These are phyloP conservation scores for Lichina pygmaea DNA, from an alignment of 495 filamentous ascomycete species.

Conservation along the genomic window DNA sequence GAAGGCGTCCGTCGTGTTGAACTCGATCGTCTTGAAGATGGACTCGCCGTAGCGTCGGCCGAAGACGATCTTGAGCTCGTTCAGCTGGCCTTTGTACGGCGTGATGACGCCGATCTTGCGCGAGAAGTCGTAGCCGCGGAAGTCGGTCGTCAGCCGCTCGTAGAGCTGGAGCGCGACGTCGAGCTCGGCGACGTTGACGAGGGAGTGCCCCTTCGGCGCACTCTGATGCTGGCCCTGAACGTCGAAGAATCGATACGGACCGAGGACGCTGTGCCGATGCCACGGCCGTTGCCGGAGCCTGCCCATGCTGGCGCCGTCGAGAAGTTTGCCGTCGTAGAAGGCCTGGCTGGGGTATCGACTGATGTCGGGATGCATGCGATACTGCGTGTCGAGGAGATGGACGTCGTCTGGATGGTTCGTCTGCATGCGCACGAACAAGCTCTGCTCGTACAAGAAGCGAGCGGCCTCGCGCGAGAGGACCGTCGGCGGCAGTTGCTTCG, in stretches of 20 bases:
- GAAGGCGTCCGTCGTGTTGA: constrained; percentile 96
- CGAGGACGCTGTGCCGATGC: constrained; percentile 58
- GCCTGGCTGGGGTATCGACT: constrained; percentile 65
- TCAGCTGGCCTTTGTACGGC: constrained; percentile 84
- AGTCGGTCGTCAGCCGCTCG: constrained; percentile 47
- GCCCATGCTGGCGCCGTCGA: constrained; percentile 66
- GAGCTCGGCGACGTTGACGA: constrained; percentile 72
- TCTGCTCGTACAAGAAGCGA: constrained; percentile 86
- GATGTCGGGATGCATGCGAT: constrained; percentile 97
- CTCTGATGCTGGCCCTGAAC: constrained; percentile 66
- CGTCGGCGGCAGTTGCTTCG: constrained; percentile 86
- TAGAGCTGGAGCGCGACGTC: constrained; percentile 65
- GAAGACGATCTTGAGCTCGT: constrained; percentile 49
- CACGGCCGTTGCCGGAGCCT: constrained; percentile 47
- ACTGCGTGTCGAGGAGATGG: constrained; percentile 88
- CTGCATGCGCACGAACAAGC: constrained; percentile 95
- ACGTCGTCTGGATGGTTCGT: constrained; percentile 65
- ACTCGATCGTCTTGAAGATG: constrained; percentile 61
- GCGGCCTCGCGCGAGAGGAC: constrained; percentile 84
- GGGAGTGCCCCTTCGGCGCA: constrained; percentile 53
- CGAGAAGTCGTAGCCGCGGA: constrained; percentile 34
- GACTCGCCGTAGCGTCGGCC: constrained; percentile 36
- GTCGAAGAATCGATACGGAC: constrained; percentile 94
- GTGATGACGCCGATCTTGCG: constrained; percentile 92
- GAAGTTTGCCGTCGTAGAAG: constrained; percentile 71